Base-by-base conservation (phyloP, 768 basidiomycete genomes). In the Russula sp. region DNA sequence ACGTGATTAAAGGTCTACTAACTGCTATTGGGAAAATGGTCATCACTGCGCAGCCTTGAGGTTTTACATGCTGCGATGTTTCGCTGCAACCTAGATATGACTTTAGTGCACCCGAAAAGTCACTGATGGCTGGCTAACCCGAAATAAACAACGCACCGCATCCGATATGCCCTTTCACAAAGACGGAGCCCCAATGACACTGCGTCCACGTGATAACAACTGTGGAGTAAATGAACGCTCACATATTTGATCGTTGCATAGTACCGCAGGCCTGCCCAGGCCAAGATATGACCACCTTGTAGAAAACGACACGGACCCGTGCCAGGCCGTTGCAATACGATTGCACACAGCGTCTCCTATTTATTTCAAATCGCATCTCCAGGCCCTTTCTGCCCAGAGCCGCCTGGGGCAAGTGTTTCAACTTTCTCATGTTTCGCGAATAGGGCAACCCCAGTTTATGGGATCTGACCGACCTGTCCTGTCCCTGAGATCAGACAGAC, bases 1-100 rank as follows among this genome's bases (percentile, higher is more conserved):
- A 36, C 51, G n/a, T 36, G 55, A 50, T 57, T 36, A 38, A 40
- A 51, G 49, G 57, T 32, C 48, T 22, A 44, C n/a, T n/a, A n/a
- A 9, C 42, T 36, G 36, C 32, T 20, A 36, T 34, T 42, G 20
- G 22, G 13, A 22, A 36, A 22, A 22, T 14, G 50, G 24, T 36
- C 50, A 26, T 49, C 42, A 16, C 57, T 34, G n/a, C 24, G 32
- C 38, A 5, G 40, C 24, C 42, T 16, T 44, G 24, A 36, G 55
- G 42, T 16, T 20, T 36, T 46, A 26, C 24, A 20, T 24, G 32
- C 42, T 48, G 57, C 32, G 20, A 50, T 4, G 57, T 34, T n/a
- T 34, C n/a, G 24, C 24, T 24, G 26, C 40, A n/a, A 52, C 42
- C 38, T 38, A 18, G 7, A 26, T 13, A 40, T 57, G 54, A 55